These are phyloP conservation scores for Adiantum capillusveneris DNA, from an alignment of 75 land plant species.

Conservation along the genomic window DNA sequence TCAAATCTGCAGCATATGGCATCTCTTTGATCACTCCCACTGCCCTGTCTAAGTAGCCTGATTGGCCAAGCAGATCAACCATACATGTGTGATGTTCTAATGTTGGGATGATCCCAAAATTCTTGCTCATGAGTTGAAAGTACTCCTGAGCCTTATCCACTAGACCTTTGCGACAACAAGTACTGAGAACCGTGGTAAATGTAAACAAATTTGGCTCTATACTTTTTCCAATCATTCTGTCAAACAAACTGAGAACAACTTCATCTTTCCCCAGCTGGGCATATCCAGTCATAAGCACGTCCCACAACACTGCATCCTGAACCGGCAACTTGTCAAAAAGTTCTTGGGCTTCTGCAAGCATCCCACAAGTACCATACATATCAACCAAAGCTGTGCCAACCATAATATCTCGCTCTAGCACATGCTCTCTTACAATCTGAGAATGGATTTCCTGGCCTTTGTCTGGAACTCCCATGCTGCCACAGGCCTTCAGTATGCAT, in stretches of 20 bases:
- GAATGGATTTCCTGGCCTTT: not conserved
- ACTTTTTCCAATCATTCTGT: slow-evolving; percentile 4
- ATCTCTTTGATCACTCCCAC: not conserved
- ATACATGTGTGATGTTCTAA: slow-evolving; percentile 12
- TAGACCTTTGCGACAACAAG: slow-evolving; percentile 1
- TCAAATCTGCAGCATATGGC: not conserved
- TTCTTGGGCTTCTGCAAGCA: slow-evolving; percentile 8
- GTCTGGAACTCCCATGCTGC: not conserved
- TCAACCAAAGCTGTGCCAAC: not conserved
- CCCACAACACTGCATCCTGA: slow-evolving; percentile 16
- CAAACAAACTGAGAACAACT: slow-evolving; percentile 1
- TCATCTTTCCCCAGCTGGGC: slow-evolving; percentile 12
- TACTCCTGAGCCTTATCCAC: slow-evolving; percentile 9
- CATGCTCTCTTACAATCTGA: not conserved
- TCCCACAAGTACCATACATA: slow-evolving; percentile 5
- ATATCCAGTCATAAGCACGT: slow-evolving; percentile 15
- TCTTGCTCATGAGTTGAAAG: slow-evolving; percentile 1
- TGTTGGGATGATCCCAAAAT: not conserved
- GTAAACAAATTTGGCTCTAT: slow-evolving; percentile 11
- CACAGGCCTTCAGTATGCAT: slow-evolving; percentile 14
- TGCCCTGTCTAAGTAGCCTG: slow-evolving; percentile 5
- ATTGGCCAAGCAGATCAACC: slow-evolving; percentile 6
- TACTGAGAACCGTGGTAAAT: slow-evolving; percentile 8
- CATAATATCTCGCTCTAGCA: not conserved
- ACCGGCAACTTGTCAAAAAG: slow-evolving; percentile 5